phyloP scores from a whole-genome alignment of 192 early-diverging fungal species.

The Rhizophagus clarus region DNA sequence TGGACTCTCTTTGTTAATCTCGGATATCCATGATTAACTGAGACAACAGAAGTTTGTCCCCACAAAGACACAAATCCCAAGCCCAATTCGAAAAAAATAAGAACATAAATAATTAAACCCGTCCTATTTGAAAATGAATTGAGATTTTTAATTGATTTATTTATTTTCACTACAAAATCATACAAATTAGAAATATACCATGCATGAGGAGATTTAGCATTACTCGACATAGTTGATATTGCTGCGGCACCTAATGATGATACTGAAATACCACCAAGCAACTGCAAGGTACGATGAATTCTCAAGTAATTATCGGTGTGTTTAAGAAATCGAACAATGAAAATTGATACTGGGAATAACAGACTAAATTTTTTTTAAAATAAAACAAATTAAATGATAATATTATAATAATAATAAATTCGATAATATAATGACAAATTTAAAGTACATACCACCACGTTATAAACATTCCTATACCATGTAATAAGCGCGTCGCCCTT shows the following conservation, averaged over 20 bases:
- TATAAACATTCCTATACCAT: conserved; percentile 32
- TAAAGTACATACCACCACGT: conserved; percentile 18
- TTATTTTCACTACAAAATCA: not conserved
- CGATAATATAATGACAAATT: not conserved
- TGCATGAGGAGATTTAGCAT: not conserved
- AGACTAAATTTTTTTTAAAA: not conserved
- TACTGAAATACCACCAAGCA: conserved; percentile 29
- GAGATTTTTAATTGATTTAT: not conserved
- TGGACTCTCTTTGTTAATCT: conserved; percentile 28
- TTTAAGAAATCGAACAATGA: conserved; percentile 26
- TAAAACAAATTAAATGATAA: no score
- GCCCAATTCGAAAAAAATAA: conserved; percentile 22
- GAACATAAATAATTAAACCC: conserved; percentile 15
- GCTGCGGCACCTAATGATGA: conserved; percentile 26
- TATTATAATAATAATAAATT: no score
- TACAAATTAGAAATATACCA: not conserved
- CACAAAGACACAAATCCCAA: conserved; percentile 23
- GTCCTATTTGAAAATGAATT: not conserved
- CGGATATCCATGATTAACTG: conserved; percentile 22
- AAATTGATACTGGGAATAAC: conserved; percentile 27
- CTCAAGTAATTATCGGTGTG: conserved; percentile 27
- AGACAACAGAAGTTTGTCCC: not conserved
- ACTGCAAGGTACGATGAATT: conserved; percentile 30
- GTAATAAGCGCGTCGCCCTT: not conserved
- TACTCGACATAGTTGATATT: conserved; percentile 5